A percentile compares a stretch with the other conserved stretches of the same genome.
These are phyloP conservation scores for Penicillium aurantiogriseum DNA, from an alignment of 2,329 filamentous ascomycete species.

Conservation along the genomic window DNA sequence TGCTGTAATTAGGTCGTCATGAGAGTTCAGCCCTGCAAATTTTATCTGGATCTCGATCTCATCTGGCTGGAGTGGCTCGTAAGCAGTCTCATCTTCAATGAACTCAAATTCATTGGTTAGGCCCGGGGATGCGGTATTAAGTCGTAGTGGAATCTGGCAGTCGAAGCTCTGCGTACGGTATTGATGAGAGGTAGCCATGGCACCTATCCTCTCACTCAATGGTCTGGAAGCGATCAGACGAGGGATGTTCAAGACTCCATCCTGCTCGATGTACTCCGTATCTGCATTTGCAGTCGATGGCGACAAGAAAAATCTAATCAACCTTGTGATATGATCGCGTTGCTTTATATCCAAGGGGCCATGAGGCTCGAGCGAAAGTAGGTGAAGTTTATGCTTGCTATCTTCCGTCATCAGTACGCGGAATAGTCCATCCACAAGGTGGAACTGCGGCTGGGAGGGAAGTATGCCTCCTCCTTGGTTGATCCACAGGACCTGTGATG, in stretches of 20 bases:
- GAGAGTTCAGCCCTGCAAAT: constrained; percentile 28
- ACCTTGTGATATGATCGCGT: background rate
- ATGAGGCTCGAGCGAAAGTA: background rate
- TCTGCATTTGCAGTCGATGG: background rate
- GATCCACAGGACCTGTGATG: background rate
- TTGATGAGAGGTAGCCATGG: background rate
- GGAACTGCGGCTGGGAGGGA: background rate
- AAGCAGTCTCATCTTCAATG: background rate
- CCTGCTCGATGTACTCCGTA: background rate
- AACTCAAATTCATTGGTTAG: constrained; percentile 4
- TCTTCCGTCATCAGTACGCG: background rate
- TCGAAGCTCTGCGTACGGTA: background rate
- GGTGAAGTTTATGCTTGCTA: background rate
- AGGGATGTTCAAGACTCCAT: background rate
- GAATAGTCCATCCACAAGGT: background rate
- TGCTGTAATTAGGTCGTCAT: constrained; percentile 33
- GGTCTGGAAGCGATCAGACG: background rate
- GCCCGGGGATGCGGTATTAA: background rate
- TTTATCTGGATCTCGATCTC: constrained; percentile 9
- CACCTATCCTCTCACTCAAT: background rate
- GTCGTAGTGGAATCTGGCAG: background rate
- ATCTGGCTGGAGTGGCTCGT: background rate
- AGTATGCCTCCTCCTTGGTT: background rate
- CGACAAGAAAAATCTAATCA: background rate
- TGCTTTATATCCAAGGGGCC: background rate